Evolutionary conservation across 352 stramenopile genomes (phyloP), one percentile per base, ranked within the genome.

Genomic region (Globisporangium polare): DNA sequence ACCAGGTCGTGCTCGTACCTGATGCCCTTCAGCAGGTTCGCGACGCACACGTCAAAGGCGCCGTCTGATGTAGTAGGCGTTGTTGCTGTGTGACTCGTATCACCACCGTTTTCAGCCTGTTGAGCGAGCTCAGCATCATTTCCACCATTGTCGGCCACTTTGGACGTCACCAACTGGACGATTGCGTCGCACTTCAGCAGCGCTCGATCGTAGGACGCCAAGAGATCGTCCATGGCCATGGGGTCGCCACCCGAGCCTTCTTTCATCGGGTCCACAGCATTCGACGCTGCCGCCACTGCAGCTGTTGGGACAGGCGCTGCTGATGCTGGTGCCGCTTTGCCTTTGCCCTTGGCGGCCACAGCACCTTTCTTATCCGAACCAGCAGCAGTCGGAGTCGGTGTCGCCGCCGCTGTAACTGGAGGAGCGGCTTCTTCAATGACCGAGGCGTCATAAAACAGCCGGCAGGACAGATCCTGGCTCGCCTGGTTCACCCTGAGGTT

Each of bases 1-100:
- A 91, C 75, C 8, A 85, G 54, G 6, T 74, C 70, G 43, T 86
- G 74, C 52, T 94, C 82, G 60, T 87, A 91, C 29, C 64, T 68
- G 53, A 90, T 68, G 29, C 77, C 80, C 39, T 76, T 78, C 22
- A 81, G 43, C 45, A 88, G 66, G 29, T 94, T 94, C 12, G 62
- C 60, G 51, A 67, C 74, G 39, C 71, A 68, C 17, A 74, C 47
- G 52, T 83, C 76, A 22, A 42, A 37, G 1, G 50, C 7, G 18
- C n/a, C 43, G 15, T 41, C 54, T 27, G 43, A 55, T 12, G 43
- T 58, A 12, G 68, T 54, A 26, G 53, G 3, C 20, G 29, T 29
- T 46, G 41, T 20, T 46, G 41, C 5, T 46, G 41, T 6, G 8
- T 20, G 41, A 5, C 18, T 46, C 29, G 29, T 33, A 17, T 5